phyloP scores from a whole-genome alignment of 805 yeast genomes.

The Suhomyces tanzawaensis region DNA sequence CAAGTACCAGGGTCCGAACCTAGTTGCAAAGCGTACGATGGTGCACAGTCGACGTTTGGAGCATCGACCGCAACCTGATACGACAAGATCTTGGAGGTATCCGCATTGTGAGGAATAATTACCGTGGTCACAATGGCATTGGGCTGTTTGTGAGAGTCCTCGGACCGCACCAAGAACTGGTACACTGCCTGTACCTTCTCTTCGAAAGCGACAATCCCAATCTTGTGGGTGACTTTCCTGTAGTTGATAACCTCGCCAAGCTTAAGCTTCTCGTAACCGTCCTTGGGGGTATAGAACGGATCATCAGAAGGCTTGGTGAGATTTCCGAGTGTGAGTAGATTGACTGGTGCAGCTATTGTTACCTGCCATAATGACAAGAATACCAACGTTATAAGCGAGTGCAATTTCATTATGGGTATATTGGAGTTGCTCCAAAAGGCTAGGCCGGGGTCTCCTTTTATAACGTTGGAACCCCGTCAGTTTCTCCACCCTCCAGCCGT shows the following conservation, averaged over 20 bases:
- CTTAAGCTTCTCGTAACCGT: slow-evolving; percentile 11
- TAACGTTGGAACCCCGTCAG: no score
- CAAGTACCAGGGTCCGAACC: slow-evolving; percentile 14
- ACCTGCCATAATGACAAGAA: no score
- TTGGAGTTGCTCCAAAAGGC: no score
- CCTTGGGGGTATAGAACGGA: slow-evolving; percentile 14
- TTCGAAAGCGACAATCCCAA: slow-evolving; percentile 11
- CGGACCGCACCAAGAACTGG: slow-evolving; percentile 14
- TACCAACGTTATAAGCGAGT: no score
- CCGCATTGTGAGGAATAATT: slow-evolving; percentile 29
- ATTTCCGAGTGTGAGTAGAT: background rate
- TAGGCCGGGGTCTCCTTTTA: no score
- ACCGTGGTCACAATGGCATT: slow-evolving; percentile 25
- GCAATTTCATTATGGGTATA: no score
- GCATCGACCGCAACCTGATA: slow-evolving; percentile 32
- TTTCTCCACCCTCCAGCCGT: no score
- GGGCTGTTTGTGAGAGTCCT: slow-evolving; percentile 25
- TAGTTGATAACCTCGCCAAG: slow-evolving; percentile 13
- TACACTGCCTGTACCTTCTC: slow-evolving; percentile 12
- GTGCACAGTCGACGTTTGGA: slow-evolving; percentile 24
- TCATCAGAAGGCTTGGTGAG: slow-evolving; percentile 9
- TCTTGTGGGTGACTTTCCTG: slow-evolving; percentile 11
- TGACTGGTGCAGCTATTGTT: slow-evolving; percentile 1
- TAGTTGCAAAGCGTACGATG: slow-evolving; percentile 22
- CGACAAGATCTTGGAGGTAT: slow-evolving; percentile 23